Conservation (phyloP, 305 asterid genomes). For the Fraxinus sp. region DNA sequence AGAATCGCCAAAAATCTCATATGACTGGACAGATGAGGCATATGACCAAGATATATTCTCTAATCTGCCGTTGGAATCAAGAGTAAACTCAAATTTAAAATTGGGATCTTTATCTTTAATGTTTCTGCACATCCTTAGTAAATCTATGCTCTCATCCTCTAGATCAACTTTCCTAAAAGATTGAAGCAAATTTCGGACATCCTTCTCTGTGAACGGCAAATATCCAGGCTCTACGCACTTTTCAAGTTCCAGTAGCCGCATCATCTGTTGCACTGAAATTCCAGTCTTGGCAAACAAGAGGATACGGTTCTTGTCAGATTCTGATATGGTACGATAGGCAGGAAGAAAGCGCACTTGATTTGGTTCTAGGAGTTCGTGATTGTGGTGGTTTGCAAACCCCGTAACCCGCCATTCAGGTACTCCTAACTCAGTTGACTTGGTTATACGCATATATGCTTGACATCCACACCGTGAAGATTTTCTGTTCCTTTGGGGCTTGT, state of each 20-base stretch:
- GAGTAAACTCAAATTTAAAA: constrained; percentile 77
- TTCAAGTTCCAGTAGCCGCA: constrained; percentile 92
- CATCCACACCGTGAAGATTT: constrained; percentile 97
- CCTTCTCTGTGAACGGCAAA: constrained; percentile 92
- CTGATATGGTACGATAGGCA: constrained; percentile 92
- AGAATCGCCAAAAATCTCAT: constrained; percentile 88
- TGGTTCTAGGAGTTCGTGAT: constrained; percentile 92
- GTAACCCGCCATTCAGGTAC: constrained; percentile 89
- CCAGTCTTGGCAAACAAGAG: constrained; percentile 94
- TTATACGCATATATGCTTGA: constrained; percentile 94
- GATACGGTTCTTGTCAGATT: constrained; percentile 80
- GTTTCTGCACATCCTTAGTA: constrained; percentile 83
- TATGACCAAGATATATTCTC: constrained; percentile 97
- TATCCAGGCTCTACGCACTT: constrained; percentile 87
- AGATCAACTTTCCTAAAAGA: constrained; percentile 76
- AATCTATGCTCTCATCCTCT: constrained; percentile 81
- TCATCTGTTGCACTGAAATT: constrained; percentile 95
- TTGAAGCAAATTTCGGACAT: constrained; percentile 88
- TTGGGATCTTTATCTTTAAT: constrained; percentile 87
- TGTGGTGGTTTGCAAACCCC: constrained; percentile 85
- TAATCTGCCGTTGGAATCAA: constrained; percentile 69
- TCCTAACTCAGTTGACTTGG: constrained; percentile 73
- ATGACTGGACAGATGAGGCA: constrained; percentile 80
- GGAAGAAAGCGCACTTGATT: constrained; percentile 98
- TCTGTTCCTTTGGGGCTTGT: constrained; percentile 83